Base-by-base conservation (phyloP, 192 early-diverging fungal genomes). In the Phycomyces nitens region DNA sequence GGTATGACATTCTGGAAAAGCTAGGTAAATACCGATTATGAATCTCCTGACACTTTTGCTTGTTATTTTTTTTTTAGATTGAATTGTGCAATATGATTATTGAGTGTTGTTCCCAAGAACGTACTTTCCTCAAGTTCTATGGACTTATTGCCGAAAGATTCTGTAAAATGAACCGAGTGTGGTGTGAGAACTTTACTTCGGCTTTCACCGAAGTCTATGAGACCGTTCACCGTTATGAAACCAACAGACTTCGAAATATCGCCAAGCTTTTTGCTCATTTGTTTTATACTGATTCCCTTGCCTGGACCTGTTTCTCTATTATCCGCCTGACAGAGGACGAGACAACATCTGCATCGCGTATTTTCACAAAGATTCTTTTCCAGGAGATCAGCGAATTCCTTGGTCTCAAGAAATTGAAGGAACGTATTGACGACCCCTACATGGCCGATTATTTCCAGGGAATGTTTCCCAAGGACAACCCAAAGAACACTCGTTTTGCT, bases 21-120 rank as follows among this genome's bases (percentile, higher is more conserved):
- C 8, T 39, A 12, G 61, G 4, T 57, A 47, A 10, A n/a, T n/a
- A n/a, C n/a, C n/a, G n/a, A n/a, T n/a, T n/a, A n/a, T n/a, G n/a
- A n/a, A n/a, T n/a, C n/a, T n/a, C n/a, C n/a, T n/a, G n/a, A n/a
- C n/a, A n/a, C n/a, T n/a, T n/a, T n/a, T n/a, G n/a, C n/a, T n/a
- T n/a, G n/a, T n/a, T n/a, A n/a, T n/a, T n/a, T n/a, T n/a, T 56
- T 12, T 27, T 67, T 16, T 73, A 84, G 82, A 82, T 91, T 40
- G 96, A 97, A 75, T 76, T 98, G 34, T 88, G 86, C 71, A 94
- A 95, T 68, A 98, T 98, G 96, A 84, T 98, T 51, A 92, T 97
- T 54, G 96, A 98, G 70, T 95, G 94, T 82, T 97, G 95, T 71
- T 86, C 89, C 5, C 94, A 98, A 71, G 95, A 97, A 70, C 82